Evolutionary conservation across 2,329 filamentous ascomycete species (phyloP), one percentile per base, ranked within the genome.

Genomic region (Colletotrichum spaethianum): DNA sequence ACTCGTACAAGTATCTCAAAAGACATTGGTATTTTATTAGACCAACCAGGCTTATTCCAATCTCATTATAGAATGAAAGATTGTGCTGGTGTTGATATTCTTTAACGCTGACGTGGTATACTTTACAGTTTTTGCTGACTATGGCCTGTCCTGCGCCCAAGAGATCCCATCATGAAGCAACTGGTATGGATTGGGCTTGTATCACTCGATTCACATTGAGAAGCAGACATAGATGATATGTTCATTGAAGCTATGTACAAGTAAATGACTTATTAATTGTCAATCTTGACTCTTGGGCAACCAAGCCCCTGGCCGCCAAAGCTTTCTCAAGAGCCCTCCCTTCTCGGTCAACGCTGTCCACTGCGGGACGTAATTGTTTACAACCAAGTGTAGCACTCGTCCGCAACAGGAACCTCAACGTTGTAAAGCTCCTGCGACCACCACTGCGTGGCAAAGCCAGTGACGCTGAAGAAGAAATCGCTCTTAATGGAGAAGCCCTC

Each of bases 371-470:
- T 26, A 28, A 4, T 23, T 16, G 16, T 31, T 67, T 42, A 74
- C 52, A 57, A 20, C 76, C 76, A 77, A 20, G 75, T 70, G 62
- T 79, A 79, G 62, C 78, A 79, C 73, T 77, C 63, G 44, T 77
- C 70, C 6, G 75, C 77, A 48, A 79, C 75, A 3, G 77, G 77
- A 4, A 79, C 73, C 12, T 71, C 73, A 4, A 77, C 74, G 53
- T 67, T 77, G 68, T 78, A 79, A 3, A 79, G 63, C 31, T 74
- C 75, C 63, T 71, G 71, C 46, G 67, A 73, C 75, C 76, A 79
- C 66, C 77, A 76, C 72, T 78, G 67, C 9, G 76, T 78, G 12
- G 77, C 76, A 23, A 74, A 77, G 2, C 75, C 77, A 14, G 74
- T 36, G 36, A 79, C 71, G 55, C 65, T 75, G 9, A 79, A 79